Conservation (phyloP, 768 basidiomycete species). For the Phaffia australis region DNA sequence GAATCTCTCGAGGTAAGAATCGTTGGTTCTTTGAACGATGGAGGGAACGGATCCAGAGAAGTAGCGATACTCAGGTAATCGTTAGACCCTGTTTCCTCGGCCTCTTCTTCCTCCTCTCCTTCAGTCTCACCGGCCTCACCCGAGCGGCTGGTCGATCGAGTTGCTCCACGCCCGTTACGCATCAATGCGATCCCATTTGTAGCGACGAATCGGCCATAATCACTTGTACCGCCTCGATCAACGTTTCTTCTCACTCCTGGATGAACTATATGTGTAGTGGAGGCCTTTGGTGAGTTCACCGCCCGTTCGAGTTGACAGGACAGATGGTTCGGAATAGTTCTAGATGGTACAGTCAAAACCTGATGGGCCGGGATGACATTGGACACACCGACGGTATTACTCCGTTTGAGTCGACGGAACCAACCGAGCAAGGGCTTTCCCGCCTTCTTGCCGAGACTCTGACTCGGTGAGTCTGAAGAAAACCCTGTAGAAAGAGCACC, state of each 20-base stretch:
- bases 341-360: too few relatives aligned
- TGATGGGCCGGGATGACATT: constrained; percentile 4
- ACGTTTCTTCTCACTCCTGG: neutral
- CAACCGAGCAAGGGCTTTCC: constrained; percentile 18
- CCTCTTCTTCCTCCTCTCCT: constrained; percentile 13
- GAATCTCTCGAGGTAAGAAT: constrained; percentile 2
- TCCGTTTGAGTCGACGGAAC: constrained; percentile 6
- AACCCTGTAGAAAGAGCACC: too few relatives aligned
- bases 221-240: neutral
- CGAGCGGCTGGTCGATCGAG: neutral
- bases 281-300: too few relatives aligned
- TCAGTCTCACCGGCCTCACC: neutral
- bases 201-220: constrained; percentile 22
- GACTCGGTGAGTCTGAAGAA: too few relatives aligned
- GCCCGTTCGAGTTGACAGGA: too few relatives aligned
- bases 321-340: too few relatives aligned
- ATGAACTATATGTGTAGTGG: too few relatives aligned
- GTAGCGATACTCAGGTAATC: constrained; percentile 16
- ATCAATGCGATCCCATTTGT: constrained; percentile 19
- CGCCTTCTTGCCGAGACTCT: constrained; percentile 22
- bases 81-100: neutral
- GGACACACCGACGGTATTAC: neutral
- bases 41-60: constrained; percentile 25
- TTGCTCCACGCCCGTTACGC: neutral
- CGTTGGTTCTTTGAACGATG: constrained; percentile 12